Evolutionary conservation across 2,329 filamentous ascomycete genomes (phyloP), one percentile per base, ranked within the genome.

Genomic region (Sordariomycetes sp.): DNA sequence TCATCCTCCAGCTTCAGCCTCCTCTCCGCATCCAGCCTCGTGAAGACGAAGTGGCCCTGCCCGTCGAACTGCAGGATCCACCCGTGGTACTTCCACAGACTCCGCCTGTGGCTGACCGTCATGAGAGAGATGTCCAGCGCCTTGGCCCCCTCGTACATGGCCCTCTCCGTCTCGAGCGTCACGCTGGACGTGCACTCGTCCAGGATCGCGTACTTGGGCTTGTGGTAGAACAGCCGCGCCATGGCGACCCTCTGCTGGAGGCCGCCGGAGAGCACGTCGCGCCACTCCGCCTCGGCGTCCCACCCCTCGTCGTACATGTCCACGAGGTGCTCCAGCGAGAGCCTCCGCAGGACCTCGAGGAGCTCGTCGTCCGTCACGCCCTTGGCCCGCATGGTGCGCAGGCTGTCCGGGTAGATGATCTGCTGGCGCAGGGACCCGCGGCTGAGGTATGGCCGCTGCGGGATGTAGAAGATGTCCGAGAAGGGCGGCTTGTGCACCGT

Each of bases 81-180:
- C 64, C 85, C 88, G 71, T 99, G 94, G 71, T 99, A 97, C 71
- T 94, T 92, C 94, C 94, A 99, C 65, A 99, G 72, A 74, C 90
- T 96, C 61, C 91, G 78, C 10, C 94, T 79, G 71, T 99, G 94
- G 63, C 86, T 91, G 25, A 99, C 94, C 0, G 94, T 99, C 90
- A 99, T 97, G 62, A 99, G 80, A 0, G 94, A 97, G 65, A 97
- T 94, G 3, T 90, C 91, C 20, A 97, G 74, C 20, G 82, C 79
- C 78, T 99, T 97, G 55, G 94, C 94, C 58, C 90, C 92, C 65
- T 97, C 93, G 71, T 99, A 99, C 91, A 99, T 97, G 69, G 90
- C 81, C 69, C 90, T 88, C 69, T 99, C 94, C 61, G 92, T 91
- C 65, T 97, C 93, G 32, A 97, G 80, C 18, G 95, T 97, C n/a